These are phyloP conservation scores for Pisolithus albus DNA, from an alignment of 768 basidiomycete species.

Conservation along the genomic window DNA sequence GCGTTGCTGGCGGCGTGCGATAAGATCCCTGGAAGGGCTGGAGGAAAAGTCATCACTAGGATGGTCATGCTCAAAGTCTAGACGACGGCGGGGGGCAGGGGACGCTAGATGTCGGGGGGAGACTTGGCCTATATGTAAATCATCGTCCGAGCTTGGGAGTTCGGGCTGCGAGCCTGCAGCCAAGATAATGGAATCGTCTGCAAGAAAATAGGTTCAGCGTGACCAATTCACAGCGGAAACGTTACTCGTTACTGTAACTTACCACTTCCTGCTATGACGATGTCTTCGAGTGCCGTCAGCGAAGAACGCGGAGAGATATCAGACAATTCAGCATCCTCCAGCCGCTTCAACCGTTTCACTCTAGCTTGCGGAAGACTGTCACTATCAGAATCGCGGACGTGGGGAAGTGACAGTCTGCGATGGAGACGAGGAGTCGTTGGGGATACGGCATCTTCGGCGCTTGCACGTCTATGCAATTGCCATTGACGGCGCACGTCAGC, in stretches of 20 bases:
- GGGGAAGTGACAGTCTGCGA: slow-evolving; percentile 21
- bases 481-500: slow-evolving; percentile 20
- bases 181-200: slow-evolving; percentile 47
- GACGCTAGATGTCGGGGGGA: slow-evolving; percentile 66
- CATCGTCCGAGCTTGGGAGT: slow-evolving; percentile 52
- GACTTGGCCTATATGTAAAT: slow-evolving; percentile 55
- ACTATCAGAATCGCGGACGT: slow-evolving; percentile 9
- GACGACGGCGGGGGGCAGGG: slow-evolving; percentile 42
- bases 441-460: slow-evolving; percentile 5
- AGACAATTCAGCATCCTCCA: slow-evolving; percentile 12
- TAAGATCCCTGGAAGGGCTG: slow-evolving; percentile 44
- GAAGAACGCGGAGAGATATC: slow-evolving; percentile 9
- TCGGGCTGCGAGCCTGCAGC: not conserved
- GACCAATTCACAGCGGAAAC: not conserved
- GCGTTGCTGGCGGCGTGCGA: slow-evolving; percentile 35
- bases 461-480: slow-evolving; percentile 16
- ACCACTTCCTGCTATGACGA: slow-evolving; percentile 30
- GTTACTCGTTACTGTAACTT: slow-evolving; percentile 2
- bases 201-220: slow-evolving; percentile 1
- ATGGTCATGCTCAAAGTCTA: slow-evolving; percentile 29
- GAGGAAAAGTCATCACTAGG: slow-evolving; percentile 40
- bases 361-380: slow-evolving; percentile 8
- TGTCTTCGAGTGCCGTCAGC: slow-evolving; percentile 19
- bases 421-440: slow-evolving; percentile 14
- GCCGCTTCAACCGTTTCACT: slow-evolving; percentile 22